Evolutionary conservation across 1,139 yeast genomes (phyloP).

Genomic region (Hansenula sp.): DNA sequence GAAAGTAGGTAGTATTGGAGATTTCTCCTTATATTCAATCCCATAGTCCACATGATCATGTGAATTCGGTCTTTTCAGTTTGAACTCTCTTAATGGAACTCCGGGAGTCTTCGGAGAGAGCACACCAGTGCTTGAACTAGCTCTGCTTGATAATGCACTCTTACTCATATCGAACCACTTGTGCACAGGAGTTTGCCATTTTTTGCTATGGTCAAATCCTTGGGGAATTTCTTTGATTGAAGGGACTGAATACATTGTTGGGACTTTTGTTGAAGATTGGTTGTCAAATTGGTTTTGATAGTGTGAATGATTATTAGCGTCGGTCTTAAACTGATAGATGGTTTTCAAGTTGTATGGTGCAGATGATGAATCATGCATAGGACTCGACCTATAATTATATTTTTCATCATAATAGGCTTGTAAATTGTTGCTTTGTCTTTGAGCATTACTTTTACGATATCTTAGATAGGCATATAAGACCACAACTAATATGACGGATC

Average conservation of each 20-base stretch:
- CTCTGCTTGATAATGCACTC: conserved; percentile 11
- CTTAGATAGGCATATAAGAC: conserved; percentile 14
- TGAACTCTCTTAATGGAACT: conserved; percentile 20
- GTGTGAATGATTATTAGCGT: background rate
- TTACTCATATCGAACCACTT: conserved; percentile 21
- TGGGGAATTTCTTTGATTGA: conserved; percentile 11
- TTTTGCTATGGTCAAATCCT: conserved; percentile 13
- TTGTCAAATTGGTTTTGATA: background rate
- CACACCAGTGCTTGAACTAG: conserved; percentile 18
- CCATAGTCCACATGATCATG: conserved; percentile 4
- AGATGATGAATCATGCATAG: conserved; percentile 1
- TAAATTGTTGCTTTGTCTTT: conserved; percentile 8
- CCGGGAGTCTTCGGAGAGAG: conserved; percentile 14
- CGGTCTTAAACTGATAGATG: conserved; percentile 13
- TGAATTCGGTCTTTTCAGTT: conserved; percentile 9
- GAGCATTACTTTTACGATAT: conserved; percentile 5
- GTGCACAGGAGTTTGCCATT: conserved; percentile 21
- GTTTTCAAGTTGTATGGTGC: conserved; percentile 13
- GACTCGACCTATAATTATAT: conserved; percentile 17
- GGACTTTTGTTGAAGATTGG: background rate
- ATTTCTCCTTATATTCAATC: conserved; percentile 11
- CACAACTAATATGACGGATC: conserved; percentile 8
- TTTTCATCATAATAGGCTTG: conserved; percentile 19
- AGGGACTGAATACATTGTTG: background rate
- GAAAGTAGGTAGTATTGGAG: conserved; percentile 20